These are phyloP conservation scores for Blastobotrys raffinosifermentans DNA, from an alignment of 1,139 yeast genomes.

Conservation along the genomic window DNA sequence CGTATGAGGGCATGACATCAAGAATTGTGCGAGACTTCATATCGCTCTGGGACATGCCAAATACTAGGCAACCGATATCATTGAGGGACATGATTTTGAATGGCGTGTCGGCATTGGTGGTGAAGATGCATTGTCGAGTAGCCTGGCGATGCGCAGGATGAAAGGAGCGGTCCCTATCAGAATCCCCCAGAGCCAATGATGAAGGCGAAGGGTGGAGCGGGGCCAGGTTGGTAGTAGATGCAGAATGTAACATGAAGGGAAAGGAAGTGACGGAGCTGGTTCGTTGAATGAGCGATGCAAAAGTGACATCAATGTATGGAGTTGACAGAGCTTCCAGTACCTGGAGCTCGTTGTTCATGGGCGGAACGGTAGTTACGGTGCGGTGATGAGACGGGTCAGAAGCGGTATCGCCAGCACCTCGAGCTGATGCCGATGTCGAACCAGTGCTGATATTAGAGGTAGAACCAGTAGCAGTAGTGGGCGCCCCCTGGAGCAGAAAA, in stretches of 20 bases:
- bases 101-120: conserved; percentile 69
- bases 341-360: conserved; percentile 30
- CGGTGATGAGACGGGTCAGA: conserved; percentile 14
- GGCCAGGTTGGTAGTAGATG: conserved; percentile 18
- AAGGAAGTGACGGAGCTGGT: conserved; percentile 16
- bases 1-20: conserved; percentile 43
- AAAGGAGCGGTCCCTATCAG: background rate
- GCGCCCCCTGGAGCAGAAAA: background rate
- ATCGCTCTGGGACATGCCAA: conserved; percentile 69
- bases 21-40: conserved; percentile 59
- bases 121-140: conserved; percentile 42
- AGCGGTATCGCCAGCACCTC: background rate
- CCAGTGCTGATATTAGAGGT: no score
- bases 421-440: no score
- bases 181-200: background rate
- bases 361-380: conserved; percentile 19
- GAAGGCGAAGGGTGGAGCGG: conserved; percentile 6
- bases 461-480: background rate
- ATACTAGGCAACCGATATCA: conserved; percentile 81
- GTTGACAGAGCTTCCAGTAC: conserved; percentile 29
- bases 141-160: background rate
- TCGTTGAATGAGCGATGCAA: conserved; percentile 21
- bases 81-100: conserved; percentile 81
- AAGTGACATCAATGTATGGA: conserved; percentile 26
- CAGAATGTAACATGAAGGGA: conserved; percentile 16